These are phyloP conservation scores for Coprinellus micaceus DNA, from an alignment of 768 basidiomycete species.

Conservation along the genomic window DNA sequence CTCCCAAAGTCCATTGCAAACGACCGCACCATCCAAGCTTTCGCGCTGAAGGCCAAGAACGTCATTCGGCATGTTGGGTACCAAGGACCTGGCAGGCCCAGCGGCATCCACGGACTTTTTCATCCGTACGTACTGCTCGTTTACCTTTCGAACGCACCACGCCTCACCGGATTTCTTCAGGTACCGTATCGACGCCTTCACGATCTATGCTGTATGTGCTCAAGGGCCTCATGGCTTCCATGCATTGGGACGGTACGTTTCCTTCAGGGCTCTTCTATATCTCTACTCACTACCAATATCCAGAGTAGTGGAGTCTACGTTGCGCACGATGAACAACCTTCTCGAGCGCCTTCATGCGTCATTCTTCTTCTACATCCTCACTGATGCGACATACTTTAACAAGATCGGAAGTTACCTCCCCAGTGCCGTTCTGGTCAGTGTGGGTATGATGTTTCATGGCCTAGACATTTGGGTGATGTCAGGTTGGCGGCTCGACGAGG, in stretches of 20 bases:
- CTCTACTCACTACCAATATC: not conserved
- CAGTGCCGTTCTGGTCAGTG: conserved; percentile 77
- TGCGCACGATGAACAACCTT: conserved; percentile 90
- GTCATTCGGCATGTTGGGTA: conserved; percentile 67
- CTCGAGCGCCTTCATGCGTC: conserved; percentile 96
- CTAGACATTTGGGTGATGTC: conserved; percentile 68
- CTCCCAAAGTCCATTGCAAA: conserved; percentile 42
- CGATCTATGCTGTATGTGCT: conserved; percentile 84
- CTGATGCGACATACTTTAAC: conserved; percentile 61
- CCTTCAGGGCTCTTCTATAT: not conserved
- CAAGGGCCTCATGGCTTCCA: conserved; percentile 94
- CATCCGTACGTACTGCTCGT: conserved; percentile 55
- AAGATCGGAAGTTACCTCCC: conserved; percentile 92
- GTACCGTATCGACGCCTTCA: conserved; percentile 93
- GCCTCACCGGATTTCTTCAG: conserved; percentile 34
- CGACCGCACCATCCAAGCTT: conserved; percentile 43
- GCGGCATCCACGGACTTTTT: conserved; percentile 86
- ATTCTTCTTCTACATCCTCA: conserved; percentile 92
- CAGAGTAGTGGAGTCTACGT: conserved; percentile 81
- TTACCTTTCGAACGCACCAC: not conserved
- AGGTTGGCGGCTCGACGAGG: conserved; percentile 44
- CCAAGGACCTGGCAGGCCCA: conserved; percentile 75
- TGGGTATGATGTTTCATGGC: conserved; percentile 83
- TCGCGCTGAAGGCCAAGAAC: conserved; percentile 60
- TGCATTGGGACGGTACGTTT: conserved; percentile 76